Conservation (phyloP, 2,329 filamentous ascomycete genomes). For the Aureobasidium sp. region DNA sequence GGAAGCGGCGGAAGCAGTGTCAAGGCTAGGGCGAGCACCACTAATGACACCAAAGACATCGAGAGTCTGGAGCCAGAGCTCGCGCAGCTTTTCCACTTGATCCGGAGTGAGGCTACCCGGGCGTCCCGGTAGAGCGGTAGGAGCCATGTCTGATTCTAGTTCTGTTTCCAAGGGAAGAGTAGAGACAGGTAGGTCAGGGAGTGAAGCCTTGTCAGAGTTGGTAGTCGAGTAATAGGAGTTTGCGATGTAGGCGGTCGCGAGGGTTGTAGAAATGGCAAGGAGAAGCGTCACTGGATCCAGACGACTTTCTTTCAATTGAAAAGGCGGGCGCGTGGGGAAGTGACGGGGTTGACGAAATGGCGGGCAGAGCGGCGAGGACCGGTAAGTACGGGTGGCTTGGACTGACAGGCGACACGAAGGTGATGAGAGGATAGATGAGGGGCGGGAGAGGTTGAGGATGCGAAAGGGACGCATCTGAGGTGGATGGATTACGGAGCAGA, state of each 20-base stretch:
- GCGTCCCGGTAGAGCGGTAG: conserved; percentile 54
- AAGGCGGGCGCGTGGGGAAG: background rate
- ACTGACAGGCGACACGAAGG: background rate
- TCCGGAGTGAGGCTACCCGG: conserved; percentile 83
- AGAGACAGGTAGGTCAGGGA: conserved; percentile 8
- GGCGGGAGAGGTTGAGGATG: background rate
- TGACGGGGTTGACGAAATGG: background rate
- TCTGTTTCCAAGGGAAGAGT: background rate
- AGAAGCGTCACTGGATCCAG: conserved; percentile 19
- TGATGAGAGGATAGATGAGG: background rate
- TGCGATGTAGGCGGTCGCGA: conserved; percentile 18
- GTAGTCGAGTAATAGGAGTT: conserved; percentile 12
- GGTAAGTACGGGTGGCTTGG: background rate
- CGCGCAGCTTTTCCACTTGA: conserved; percentile 78
- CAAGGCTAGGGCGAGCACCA: conserved; percentile 18
- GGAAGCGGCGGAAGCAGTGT: conserved; percentile 13
- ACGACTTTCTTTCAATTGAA: conserved; percentile 11
- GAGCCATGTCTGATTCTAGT: conserved; percentile 26
- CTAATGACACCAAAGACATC: conserved; percentile 60
- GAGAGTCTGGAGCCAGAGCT: conserved; percentile 73
- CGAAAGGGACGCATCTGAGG: conserved; percentile 1
- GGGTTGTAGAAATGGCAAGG: conserved; percentile 17
- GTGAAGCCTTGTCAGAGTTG: background rate
- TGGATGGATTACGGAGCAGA: background rate
- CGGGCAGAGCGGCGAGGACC: background rate